Evolutionary conservation across 2,329 filamentous ascomycete species (phyloP).

Genomic region (Pochonia chlamydosporia): DNA sequence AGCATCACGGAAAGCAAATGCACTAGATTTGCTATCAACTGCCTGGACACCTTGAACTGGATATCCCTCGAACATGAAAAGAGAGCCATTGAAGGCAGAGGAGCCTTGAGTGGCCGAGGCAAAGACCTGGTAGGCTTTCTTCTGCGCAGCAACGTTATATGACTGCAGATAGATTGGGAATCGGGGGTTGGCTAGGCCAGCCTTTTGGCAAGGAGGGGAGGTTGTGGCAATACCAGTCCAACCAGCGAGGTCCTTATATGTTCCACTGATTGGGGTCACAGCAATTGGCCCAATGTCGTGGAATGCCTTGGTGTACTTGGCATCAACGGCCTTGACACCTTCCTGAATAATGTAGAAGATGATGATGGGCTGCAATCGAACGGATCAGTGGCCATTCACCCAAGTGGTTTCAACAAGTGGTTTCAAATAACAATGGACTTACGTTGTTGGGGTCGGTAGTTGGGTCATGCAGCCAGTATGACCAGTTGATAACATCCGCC

Average conservation of each 20-base stretch:
- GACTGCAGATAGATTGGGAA: conserved; percentile 37
- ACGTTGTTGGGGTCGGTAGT: conserved; percentile 34
- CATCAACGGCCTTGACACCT: conserved; percentile 32
- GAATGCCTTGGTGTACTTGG: conserved; percentile 36
- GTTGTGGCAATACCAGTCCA: conserved; percentile 35
- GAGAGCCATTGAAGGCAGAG: conserved; percentile 22
- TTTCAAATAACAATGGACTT: background rate
- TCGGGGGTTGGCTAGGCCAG: conserved; percentile 30
- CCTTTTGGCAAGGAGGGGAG: conserved; percentile 35
- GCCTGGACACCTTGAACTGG: conserved; percentile 36
- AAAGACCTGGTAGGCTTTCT: conserved; percentile 27
- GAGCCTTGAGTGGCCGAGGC: conserved; percentile 17
- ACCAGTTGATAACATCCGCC: conserved; percentile 42
- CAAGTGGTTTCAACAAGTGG: no score
- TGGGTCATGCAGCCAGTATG: conserved; percentile 38
- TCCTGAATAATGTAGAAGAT: conserved; percentile 36
- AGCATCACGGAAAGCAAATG: conserved; percentile 40
- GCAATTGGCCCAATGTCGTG: conserved; percentile 32
- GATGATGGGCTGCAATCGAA: conserved; percentile 21
- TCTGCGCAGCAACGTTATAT: conserved; percentile 28
- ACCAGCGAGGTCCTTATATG: conserved; percentile 37
- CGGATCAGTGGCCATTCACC: background rate
- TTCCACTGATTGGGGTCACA: conserved; percentile 25
- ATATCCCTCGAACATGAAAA: conserved; percentile 52
- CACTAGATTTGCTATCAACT: conserved; percentile 28